Conservation (phyloP, 306 rosid species). For the Mimosa pudica region DNA sequence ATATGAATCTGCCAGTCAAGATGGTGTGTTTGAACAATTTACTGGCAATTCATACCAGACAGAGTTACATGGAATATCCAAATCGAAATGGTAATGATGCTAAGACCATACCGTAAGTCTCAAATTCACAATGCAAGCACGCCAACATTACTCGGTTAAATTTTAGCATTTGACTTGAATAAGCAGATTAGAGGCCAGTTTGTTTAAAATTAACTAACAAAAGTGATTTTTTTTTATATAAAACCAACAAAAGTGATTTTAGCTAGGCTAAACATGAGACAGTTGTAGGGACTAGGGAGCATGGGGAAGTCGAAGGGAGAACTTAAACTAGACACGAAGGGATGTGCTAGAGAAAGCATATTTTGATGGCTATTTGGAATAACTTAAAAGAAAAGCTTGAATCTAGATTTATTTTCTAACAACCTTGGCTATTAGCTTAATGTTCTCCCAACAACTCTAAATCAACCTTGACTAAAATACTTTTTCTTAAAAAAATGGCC, state of each 20-base stretch:
- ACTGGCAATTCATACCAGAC: slow-evolving; percentile 13
- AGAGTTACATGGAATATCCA: slow-evolving; percentile 21
- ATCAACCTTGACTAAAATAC: not conserved
- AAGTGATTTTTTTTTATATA: not conserved
- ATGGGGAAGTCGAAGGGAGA: not conserved
- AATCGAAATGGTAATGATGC: not conserved
- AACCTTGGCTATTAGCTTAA: not conserved
- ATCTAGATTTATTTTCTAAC: too few relatives aligned
- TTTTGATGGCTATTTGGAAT: not conserved
- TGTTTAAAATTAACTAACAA: too few relatives aligned
- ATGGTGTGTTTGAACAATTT: slow-evolving; percentile 7
- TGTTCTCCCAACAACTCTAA: not conserved
- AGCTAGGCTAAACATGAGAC: not conserved
- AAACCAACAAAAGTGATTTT: too few relatives aligned
- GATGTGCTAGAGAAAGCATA: not conserved
- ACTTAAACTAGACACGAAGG: not conserved
- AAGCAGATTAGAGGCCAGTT: not conserved
- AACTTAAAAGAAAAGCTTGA: not conserved
- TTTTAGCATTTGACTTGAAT: not conserved
- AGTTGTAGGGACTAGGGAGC: not conserved
- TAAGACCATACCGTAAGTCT: not conserved
- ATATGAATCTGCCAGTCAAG: not conserved
- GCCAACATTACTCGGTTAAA: not conserved
- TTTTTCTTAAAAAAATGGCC: not conserved
- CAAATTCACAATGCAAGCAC: slow-evolving; percentile 12